Evolutionary conservation across 1,139 yeast genomes (phyloP).

Genomic region (Pichia sp.): DNA sequence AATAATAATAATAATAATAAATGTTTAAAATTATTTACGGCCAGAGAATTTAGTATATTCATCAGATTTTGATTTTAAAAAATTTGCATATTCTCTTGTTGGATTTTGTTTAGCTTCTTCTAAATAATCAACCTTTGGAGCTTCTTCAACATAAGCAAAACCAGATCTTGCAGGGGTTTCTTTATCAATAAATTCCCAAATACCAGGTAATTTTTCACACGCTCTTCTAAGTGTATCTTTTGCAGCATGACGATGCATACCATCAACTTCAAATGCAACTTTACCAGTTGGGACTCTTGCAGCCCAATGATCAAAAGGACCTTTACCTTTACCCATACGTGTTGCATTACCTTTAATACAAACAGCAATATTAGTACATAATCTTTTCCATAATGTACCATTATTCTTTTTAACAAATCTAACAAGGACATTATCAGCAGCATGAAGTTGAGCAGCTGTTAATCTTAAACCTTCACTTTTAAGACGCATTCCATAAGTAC

Average conservation of each 20-base stretch:
- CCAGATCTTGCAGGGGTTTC: constrained; percentile 71
- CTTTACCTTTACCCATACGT: constrained; percentile 99
- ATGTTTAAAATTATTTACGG: constrained; percentile 15
- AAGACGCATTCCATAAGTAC: constrained; percentile 80
- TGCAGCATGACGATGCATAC: constrained; percentile 87
- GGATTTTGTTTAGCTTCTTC: constrained; percentile 56
- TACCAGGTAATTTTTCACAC: constrained; percentile 87
- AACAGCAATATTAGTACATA: constrained; percentile 81
- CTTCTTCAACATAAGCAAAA: constrained; percentile 41
- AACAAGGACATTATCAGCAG: constrained; percentile 82
- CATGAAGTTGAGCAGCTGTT: constrained; percentile 84
- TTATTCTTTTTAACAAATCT: constrained; percentile 72
- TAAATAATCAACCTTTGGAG: constrained; percentile 46
- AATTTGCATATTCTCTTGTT: constrained; percentile 41
- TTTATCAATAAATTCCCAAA: constrained; percentile 74
- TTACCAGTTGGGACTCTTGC: constrained; percentile 95
- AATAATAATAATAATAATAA: background rate
- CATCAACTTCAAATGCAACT: constrained; percentile 76
- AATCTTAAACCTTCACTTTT: constrained; percentile 81
- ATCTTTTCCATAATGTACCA: constrained; percentile 67
- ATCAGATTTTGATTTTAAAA: constrained; percentile 30
- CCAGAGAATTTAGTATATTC: constrained; percentile 32
- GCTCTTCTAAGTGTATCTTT: constrained; percentile 90
- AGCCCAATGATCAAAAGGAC: constrained; percentile 97
- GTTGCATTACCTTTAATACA: constrained; percentile 97